A percentile compares a stretch with the other conserved stretches of the same genome.
These are phyloP conservation scores for Lecanicillium sp. DNA, from an alignment of 2,329 filamentous ascomycete genomes.

Conservation along the genomic window DNA sequence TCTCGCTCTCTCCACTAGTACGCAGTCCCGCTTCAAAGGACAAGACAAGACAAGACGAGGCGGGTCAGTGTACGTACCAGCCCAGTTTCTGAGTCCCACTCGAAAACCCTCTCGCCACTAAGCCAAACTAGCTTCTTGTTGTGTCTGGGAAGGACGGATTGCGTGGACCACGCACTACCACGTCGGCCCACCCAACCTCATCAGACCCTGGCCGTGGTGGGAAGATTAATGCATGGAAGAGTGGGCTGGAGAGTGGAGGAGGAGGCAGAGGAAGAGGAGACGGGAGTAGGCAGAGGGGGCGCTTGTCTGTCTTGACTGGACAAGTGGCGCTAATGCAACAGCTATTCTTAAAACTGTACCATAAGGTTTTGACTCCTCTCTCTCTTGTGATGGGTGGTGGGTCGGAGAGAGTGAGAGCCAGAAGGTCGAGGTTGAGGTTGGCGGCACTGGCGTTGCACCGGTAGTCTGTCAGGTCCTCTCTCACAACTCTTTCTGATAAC, in stretches of 20 bases:
- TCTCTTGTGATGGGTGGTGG: conserved; percentile 16
- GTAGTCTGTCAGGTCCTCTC: no score
- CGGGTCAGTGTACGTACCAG: conserved; percentile 20
- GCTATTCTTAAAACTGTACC: conserved; percentile 39
- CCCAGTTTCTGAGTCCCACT: conserved; percentile 1
- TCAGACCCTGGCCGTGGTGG: conserved; percentile 24
- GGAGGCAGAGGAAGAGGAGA: background rate
- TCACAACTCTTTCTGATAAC: no score
- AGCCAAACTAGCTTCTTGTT: background rate
- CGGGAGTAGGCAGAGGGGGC: background rate
- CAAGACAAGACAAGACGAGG: conserved; percentile 18
- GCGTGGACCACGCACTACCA: conserved; percentile 31
- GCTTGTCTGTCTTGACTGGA: conserved; percentile 7
- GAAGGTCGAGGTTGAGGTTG: conserved; percentile 3
- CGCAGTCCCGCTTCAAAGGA: conserved; percentile 15
- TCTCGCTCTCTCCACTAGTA: conserved; percentile 18
- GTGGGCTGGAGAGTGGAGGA: background rate
- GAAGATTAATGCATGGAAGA: conserved; percentile 9
- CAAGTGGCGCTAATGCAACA: conserved; percentile 28
- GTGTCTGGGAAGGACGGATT: conserved; percentile 28
- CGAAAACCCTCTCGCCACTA: background rate
- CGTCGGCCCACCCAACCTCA: conserved; percentile 24
- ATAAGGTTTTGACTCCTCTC: conserved; percentile 23
- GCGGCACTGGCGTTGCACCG: background rate
- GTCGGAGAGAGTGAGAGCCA: conserved; percentile 20